Conservation (phyloP, 441 rosid genomes). For the Gossypium gossypioides region DNA sequence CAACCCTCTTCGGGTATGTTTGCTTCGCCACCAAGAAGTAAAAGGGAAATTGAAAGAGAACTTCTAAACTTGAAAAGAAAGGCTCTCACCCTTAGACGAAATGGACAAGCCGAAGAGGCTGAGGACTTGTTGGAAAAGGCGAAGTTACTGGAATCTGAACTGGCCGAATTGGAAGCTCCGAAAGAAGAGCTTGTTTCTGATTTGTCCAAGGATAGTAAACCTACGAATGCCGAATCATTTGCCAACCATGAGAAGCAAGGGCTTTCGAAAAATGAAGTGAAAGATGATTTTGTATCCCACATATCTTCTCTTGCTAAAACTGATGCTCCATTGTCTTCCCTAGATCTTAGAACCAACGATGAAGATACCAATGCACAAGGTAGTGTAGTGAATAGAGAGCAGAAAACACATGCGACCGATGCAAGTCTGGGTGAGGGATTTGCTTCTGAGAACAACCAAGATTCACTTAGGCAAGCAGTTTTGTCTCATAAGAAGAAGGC, state of each 20-base stretch:
- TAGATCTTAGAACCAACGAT: constrained; percentile 9
- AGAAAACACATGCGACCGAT: constrained; percentile 19
- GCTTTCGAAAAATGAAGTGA: constrained; percentile 12
- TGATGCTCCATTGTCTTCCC: constrained; percentile 11
- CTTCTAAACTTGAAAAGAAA: constrained; percentile 57
- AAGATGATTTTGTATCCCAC: constrained; percentile 17
- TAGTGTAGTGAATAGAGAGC: constrained; percentile 19
- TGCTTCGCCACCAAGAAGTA: constrained; percentile 30
- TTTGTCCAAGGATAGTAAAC: constrained; percentile 12
- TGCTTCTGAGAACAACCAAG: constrained; percentile 30
- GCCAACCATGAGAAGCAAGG: constrained; percentile 10
- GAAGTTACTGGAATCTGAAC: constrained; percentile 42
- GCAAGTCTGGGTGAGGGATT: constrained; percentile 24
- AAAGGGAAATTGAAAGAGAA: constrained; percentile 55
- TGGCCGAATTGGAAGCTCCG: constrained; percentile 40
- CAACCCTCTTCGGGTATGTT: constrained; percentile 18
- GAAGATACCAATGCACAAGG: constrained; percentile 14
- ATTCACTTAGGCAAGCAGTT: constrained; percentile 44
- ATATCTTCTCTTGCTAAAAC: constrained; percentile 13
- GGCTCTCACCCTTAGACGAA: constrained; percentile 53
- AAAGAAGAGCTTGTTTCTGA: constrained; percentile 22
- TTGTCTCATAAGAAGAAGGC: constrained; percentile 66
- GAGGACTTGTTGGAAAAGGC: constrained; percentile 51
- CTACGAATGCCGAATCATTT: constrained; percentile 14
- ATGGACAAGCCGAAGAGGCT: constrained; percentile 53